These are phyloP conservation scores for Hibiscus syriacus DNA, from an alignment of 345 rosid genomes.

Conservation along the genomic window DNA sequence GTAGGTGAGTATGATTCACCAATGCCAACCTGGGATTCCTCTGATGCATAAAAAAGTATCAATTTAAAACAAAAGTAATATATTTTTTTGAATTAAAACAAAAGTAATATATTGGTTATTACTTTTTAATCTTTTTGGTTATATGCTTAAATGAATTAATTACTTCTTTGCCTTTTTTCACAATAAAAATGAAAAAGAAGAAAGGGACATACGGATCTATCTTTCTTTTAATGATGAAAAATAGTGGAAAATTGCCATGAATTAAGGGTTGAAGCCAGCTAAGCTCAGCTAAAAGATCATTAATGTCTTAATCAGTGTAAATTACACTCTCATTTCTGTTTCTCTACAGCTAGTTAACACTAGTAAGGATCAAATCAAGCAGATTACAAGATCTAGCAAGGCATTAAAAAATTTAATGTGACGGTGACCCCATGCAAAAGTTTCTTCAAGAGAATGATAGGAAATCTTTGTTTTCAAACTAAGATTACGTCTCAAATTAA, in stretches of 20 bases:
- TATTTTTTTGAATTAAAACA: too few species aligned
- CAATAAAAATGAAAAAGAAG: constrained; percentile 7
- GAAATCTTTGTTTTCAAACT: too few species aligned
- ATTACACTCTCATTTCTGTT: too few species aligned
- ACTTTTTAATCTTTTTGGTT: constrained; percentile 10
- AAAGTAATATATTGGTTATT: constrained; percentile 25
- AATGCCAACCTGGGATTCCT: constrained; percentile 60
- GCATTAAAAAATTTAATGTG: too few species aligned
- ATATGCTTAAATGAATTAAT: constrained; percentile 12
- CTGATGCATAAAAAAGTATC: constrained; percentile 13
- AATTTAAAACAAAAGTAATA: not conserved
- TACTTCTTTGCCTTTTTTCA: not conserved
- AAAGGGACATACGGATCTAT: not conserved
- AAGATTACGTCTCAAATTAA: not conserved
- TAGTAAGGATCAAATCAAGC: too few species aligned
- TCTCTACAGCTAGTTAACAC: too few species aligned
- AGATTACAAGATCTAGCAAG: too few species aligned
- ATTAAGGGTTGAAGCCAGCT: constrained; percentile 33
- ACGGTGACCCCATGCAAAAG: too few species aligned
- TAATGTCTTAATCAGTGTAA: too few species aligned
- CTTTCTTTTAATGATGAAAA: constrained; percentile 18
- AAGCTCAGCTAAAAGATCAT: too few species aligned
- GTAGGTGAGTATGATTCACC: constrained; percentile 40
- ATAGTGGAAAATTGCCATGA: constrained; percentile 22
- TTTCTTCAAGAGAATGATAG: too few species aligned